Base-by-base conservation (phyloP, 495 filamentous ascomycete genomes). In the Aspergillus conjunctus region DNA sequence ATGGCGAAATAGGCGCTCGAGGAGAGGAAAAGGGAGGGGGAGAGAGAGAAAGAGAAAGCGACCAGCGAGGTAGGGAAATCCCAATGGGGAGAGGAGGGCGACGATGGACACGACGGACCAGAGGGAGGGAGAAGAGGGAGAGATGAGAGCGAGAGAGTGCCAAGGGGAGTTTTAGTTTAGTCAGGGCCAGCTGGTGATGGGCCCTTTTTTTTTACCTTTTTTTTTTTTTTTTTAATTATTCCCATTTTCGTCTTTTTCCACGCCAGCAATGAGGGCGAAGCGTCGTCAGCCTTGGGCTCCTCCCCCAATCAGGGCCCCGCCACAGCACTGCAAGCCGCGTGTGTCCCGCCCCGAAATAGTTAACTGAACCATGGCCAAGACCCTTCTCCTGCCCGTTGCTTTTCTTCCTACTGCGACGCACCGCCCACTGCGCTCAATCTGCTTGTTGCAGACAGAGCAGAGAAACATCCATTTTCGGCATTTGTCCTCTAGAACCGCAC, bases 271-370 rank as follows among this genome's bases (percentile, higher is more conserved):
- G 54, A 65, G 62, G 60, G 58, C 59, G 69, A 70, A 75, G 75
- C 77, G 77, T 79, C 77, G 77, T 79, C 77, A 79, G 77, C 77
- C 62, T 69, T 64, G 64, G 61, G 51, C 44, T 58, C 51, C 55
- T 67, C 56, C 69, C 70, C 77, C 74, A 79, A 77, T 79, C 73
- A 79, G 66, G 66, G 66, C 60, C 68, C 71, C 66, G 64, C 73
- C 64, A 62, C 66, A 63, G 54, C 59, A 66, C 59, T 61, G 54
- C 73, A 75, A 73, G 77, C 77, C 77, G 77, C 77, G 77, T 75
- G 71, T 77, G 73, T 70, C 69, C 65, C 68, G 70, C 71, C 65
- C 63, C 62, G 54, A 68, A 71, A 67, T 58, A 65, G 71, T 69
- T 59, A 61, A 60, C 54, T 41, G 58, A 60, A 59, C 59, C 66